Percentiles rank a stretch among this genome's conserved stretches.
These are phyloP conservation scores for Rusavskia elegans DNA, from an alignment of 495 filamentous ascomycete species.

Conservation along the genomic window DNA sequence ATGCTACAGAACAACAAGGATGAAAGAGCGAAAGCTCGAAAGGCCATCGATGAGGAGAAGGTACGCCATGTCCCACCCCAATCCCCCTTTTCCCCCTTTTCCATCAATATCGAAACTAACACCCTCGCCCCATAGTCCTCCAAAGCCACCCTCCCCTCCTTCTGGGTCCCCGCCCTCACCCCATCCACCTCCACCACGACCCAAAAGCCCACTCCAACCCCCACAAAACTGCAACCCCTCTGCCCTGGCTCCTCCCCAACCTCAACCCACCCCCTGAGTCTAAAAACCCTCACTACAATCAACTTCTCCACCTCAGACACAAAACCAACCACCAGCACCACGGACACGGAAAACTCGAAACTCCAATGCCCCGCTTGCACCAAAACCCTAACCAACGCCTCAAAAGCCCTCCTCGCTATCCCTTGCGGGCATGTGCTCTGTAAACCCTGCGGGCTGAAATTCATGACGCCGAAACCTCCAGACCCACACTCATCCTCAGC, in stretches of 20 bases:
- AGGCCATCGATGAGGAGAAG: constrained; percentile 60
- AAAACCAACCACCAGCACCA: constrained; percentile 24
- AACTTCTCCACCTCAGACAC: constrained; percentile 51
- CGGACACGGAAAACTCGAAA: constrained; percentile 30
- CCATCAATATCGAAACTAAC: neutral
- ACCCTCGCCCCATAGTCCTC: constrained; percentile 24
- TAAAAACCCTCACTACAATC: constrained; percentile 67
- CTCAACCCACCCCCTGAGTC: constrained; percentile 57
- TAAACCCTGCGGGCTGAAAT: constrained; percentile 72
- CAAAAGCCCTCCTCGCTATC: constrained; percentile 76
- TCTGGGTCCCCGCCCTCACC: constrained; percentile 84
- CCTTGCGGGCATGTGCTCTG: constrained; percentile 93
- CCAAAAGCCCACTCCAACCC: constrained; percentile 32
- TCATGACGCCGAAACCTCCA: constrained; percentile 50
- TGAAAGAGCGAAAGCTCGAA: constrained; percentile 52
- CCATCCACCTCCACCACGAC: constrained; percentile 35
- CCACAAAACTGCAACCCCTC: constrained; percentile 52
- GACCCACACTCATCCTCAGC: constrained; percentile 40
- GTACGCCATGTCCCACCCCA: constrained; percentile 20
- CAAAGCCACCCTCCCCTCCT: constrained; percentile 68
- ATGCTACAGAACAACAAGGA: constrained; percentile 51
- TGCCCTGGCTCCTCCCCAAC: constrained; percentile 66
- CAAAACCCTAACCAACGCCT: constrained; percentile 66
- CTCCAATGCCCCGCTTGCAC: constrained; percentile 79
- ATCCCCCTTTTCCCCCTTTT: too few species aligned